Conservation (phyloP, 257 asterid species). For the Solanum bukasovii region DNA sequence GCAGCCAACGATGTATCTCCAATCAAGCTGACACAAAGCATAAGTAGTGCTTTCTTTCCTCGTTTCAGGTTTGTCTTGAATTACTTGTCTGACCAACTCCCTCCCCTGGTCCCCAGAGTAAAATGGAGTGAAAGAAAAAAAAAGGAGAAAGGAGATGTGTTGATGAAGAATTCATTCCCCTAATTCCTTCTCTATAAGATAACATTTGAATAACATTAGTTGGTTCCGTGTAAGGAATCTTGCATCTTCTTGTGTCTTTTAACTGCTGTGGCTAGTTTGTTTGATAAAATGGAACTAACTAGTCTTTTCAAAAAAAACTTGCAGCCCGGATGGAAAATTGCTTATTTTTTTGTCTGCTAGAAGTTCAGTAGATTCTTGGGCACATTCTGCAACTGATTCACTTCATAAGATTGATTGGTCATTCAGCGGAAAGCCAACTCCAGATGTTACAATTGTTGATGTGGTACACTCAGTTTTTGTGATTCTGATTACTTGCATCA, state of each 20-base stretch:
- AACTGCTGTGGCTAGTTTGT: not conserved
- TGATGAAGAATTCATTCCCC: not conserved
- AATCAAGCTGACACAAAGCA: constrained; percentile 45
- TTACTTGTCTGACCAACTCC: not conserved
- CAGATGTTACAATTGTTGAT: constrained; percentile 40
- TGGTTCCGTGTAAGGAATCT: not conserved
- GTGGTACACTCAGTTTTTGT: constrained; percentile 47
- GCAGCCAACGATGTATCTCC: constrained; percentile 29
- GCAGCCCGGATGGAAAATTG: constrained; percentile 77
- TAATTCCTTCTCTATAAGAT: not conserved
- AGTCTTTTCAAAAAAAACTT: not conserved
- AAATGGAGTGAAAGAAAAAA: not conserved
- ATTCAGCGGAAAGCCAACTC: constrained; percentile 36
- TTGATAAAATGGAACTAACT: not conserved
- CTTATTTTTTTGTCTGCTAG: constrained; percentile 74
- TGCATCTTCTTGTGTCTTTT: not conserved
- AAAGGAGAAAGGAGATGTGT: not conserved
- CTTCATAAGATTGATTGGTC: constrained; percentile 90
- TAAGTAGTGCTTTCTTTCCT: constrained; percentile 80
- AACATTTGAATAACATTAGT: not conserved
- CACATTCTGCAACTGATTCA: constrained; percentile 74
- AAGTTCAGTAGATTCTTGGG: constrained; percentile 84
- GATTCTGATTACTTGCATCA: not conserved
- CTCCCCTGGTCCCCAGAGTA: not conserved
- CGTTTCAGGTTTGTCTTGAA: constrained; percentile 56